Evolutionary conservation across 139 green algal species (phyloP), one percentile per base, ranked within the genome.

Genomic region (Astrephomene gubernaculifera): DNA sequence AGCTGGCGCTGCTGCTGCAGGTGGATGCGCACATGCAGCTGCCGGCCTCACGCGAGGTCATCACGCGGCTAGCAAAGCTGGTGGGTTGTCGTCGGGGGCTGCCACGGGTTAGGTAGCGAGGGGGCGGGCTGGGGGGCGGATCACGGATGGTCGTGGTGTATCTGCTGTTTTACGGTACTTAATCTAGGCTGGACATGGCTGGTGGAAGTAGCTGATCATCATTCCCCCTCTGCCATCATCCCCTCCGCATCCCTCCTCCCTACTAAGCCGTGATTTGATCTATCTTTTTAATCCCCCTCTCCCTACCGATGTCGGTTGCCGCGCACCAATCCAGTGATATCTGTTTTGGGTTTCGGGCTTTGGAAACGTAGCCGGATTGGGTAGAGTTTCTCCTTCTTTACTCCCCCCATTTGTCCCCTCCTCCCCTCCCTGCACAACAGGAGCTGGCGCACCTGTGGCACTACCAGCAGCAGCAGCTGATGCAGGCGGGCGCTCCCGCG

Each of bases 11-110:
- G 36, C 54, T 82, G 54, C 6, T 17, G 36, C 31, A 49, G 14
- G 29, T 71, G 54, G 74, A 82, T 41, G 54, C 54, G 27, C 74
- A 82, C 35, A 71, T 82, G 74, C n/a, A 43, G 74, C 57, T 69
- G 25, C 54, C 54, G 17, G 53, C 17, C 2, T 71, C 36, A 5
- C 24, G 74, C 12, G n/a, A 71, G 74, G 24, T 57, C 14, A 31
- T 82, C 29, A 0, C n/a, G 7, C 33, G 38, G 36, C 57, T 82
- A 1, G 74, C 74, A 25, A 57, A 82, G 53, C 35, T 82, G 54
- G 74, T 82, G 36, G 24, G 74, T 64, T 12, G 49, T 17, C 12
- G 49, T 25, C 49, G 49, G 12, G 12, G 49, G 49, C 12, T 57
- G 49, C 12, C 49, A 57, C 17, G 17, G 12, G 49, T 12, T 12